Base-by-base conservation (phyloP, 192 early-diverging fungal genomes). In the Coemansia sp. region DNA sequence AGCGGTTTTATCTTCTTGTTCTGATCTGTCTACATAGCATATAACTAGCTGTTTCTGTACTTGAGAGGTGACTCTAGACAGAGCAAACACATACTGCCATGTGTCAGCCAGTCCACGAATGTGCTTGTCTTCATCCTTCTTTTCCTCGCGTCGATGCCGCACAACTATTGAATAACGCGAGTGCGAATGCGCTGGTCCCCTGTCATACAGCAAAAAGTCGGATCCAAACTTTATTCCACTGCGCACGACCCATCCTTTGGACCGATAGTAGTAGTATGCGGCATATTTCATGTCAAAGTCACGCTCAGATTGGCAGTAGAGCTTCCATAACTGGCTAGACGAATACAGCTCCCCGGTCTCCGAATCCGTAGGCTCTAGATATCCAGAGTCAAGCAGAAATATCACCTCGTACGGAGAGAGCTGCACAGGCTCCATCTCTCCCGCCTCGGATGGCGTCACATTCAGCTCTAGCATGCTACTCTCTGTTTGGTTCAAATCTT, bases 221-320 rank as follows among this genome's bases (percentile, higher is more conserved):
- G 87, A 71, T 7, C 90, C 92, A 69, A 90, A 96, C 66, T 96
- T 96, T 37, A 90, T 54, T 2, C 93, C 93, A 57, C 83, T 80
- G 65, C 84, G 84, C 3, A 91, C 90, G 9, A 91, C 84, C 93
- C 93, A 96, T 1, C 91, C 90, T 12, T 78, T 80, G 25, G 85
- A 84, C 9, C 90, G 80, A 64, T 89, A 96, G 67, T 92, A 83
- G 55, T 89, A 90, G 67, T 93, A 96, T 0, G 83, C 91, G 1
- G 84, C 86, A 67, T 94, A 93, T 27, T 74, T 67, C 1, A 85
- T 62, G 11, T 74, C 75, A 66, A 93, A 91, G 3, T 68, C 60
- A n/a, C 78, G 69, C 33, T 57, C 45, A 17, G 62, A 40, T 14
- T 2, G 1, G 2, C 22, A 34, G 55, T 66, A 39, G 13, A 63